phyloP scores from a whole-genome alignment of 2,329 filamentous ascomycete genomes.

The Colletotrichum sp. region DNA sequence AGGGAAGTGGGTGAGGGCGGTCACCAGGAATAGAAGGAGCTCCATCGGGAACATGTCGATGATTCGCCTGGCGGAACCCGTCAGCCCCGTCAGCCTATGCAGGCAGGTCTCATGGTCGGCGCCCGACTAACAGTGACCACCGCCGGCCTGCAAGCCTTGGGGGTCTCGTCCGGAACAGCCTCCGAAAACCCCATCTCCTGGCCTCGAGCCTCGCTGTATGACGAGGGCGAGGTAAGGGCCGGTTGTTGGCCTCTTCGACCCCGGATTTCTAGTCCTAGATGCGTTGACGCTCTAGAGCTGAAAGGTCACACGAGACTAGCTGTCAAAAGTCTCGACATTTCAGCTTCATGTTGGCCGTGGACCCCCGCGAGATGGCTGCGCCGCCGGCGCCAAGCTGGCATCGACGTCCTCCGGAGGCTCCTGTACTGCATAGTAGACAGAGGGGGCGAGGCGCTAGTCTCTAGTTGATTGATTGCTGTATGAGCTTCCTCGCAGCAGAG shows the following conservation, averaged over 20 bases:
- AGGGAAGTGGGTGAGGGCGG: neutral
- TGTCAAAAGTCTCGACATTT: neutral
- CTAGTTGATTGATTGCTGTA: neutral
- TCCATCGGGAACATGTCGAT: neutral
- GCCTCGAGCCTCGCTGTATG: neutral
- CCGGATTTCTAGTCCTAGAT: neutral
- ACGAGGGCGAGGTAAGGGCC: neutral
- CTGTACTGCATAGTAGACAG: neutral
- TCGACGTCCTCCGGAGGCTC: neutral
- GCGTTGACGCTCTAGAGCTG: neutral
- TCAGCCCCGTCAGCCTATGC: neutral
- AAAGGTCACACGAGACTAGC: neutral
- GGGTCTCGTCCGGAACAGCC: neutral
- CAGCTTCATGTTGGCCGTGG: neutral
- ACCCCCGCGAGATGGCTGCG: neutral
- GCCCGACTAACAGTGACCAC: neutral
- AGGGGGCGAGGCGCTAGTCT: neutral
- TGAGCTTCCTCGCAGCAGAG: neutral
- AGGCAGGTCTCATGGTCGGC: constrained; percentile 5
- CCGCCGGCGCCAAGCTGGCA: neutral
- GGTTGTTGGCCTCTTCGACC: neutral
- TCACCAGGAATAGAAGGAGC: constrained; percentile 6
- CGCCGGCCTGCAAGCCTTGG: neutral
- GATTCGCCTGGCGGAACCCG: neutral
- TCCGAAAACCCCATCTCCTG: neutral